Evolutionary conservation across 495 filamentous ascomycete genomes (phyloP), one percentile per base, ranked within the genome.

Genomic region (Aspergillus diversus): DNA sequence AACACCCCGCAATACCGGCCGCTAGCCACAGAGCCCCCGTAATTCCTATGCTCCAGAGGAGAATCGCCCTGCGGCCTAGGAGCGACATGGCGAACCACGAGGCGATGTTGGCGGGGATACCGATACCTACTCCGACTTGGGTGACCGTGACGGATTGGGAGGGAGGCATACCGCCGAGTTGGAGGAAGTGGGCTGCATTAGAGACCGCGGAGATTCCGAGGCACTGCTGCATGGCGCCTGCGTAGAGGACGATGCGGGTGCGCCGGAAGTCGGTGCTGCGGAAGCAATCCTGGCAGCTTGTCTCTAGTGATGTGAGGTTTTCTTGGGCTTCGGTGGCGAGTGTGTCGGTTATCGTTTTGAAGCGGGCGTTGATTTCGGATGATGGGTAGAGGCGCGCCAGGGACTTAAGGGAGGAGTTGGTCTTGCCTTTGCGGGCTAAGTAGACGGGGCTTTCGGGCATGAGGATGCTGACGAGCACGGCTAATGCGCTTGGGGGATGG

Each of bases 131-230:
- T 7, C 64, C 67, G 16, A 72, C 57, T 59, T 72, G 56, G 13
- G 68, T 66, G 58, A 74, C 55, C 64, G 68, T 71, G 33, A 59
- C 53, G 7, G 60, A 62, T 13, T 59, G 66, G 7, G 32, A 32
- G 4, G 59, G 31, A 2, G 64, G 57, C 65, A 73, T 65, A 7
- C 71, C 71, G 13, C 67, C 66, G 49, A 62, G 55, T 16, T 62
- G 62, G 33, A 73, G 57, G 55, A 74, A 72, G 47, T 75, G 73
- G 7, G 70, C 64, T 3, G 61, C 66, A 31, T 74, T 68, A 4
- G 60, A 53, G 9, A 69, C 63, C 59, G 71, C 63, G 50, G 61
- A 66, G 8, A 64, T 53, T 6, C 70, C 72, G 33, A 71, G 58
- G 7, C 68, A 51, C 49, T 70, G 69, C 33, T 65, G 61, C 54